These are phyloP conservation scores for Phytophthora pisi DNA, from an alignment of 352 stramenopile genomes.

Conservation along the genomic window DNA sequence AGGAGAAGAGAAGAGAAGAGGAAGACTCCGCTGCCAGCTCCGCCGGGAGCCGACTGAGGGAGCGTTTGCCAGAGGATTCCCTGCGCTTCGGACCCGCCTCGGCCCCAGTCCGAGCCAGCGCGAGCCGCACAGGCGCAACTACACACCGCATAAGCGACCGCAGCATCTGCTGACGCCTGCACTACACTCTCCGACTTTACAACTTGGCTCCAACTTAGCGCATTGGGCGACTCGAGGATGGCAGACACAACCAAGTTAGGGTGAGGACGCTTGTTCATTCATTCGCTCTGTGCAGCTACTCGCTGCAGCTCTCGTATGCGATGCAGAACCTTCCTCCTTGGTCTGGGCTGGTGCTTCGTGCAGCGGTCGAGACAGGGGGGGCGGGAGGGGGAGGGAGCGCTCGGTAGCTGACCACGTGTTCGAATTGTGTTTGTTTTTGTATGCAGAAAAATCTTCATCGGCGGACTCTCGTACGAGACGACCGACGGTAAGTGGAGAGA, in stretches of 20 bases:
- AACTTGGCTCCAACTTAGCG: slow-evolving; percentile 32
- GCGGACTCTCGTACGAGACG: slow-evolving; percentile 89
- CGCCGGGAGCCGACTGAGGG: slow-evolving; percentile 1
- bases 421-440: slow-evolving; percentile 23
- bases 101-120: slow-evolving; percentile 7
- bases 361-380: not conserved
- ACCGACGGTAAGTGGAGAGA: slow-evolving; percentile 69
- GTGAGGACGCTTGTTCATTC: slow-evolving; percentile 17
- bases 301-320: not conserved
- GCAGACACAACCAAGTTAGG: slow-evolving; percentile 52
- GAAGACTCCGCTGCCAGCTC: not conserved
- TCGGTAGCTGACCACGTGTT: slow-evolving; percentile 17
- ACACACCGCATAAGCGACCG: not conserved
- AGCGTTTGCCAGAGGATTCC: slow-evolving; percentile 28
- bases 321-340: not conserved
- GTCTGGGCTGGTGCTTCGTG: not conserved
- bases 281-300: too few species aligned
- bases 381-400: not conserved
- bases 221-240: slow-evolving; percentile 43
- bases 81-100: slow-evolving; percentile 20
- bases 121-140: not conserved
- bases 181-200: not conserved
- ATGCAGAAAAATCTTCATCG: slow-evolving; percentile 92
- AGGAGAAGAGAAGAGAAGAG: not conserved
- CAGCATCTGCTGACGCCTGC: not conserved